Evolutionary conservation across 805 yeast genomes (phyloP), one percentile per base, ranked within the genome.

Genomic region (Zygoascus tannicola): DNA sequence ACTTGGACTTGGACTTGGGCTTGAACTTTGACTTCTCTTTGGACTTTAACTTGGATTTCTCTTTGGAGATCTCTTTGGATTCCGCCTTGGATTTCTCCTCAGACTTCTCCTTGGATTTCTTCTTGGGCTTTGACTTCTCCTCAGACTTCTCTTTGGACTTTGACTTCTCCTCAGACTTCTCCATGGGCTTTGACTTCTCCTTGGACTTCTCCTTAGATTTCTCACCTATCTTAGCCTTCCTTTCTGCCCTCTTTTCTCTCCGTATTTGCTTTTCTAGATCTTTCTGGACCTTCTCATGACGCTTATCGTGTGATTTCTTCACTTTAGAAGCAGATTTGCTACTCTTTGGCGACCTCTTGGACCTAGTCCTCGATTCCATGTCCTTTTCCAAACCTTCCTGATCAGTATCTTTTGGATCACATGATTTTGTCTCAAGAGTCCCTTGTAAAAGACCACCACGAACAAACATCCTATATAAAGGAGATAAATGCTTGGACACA

Each of bases 371-470:
- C n/a, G 22, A 15, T 35, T 35, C 66, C 59, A 60, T 10, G 62
- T 63, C 53, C 60, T 66, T 44, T 62, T 57, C 35, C 44, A 34
- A 30, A 47, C 46, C 37, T 47, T 50, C 41, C 30, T 26, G 10
- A 8, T 26, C 30, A 26, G 51, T 51, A 15, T 52, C 47, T 35
- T 52, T 51, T 40, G 51, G 46, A 28, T 43, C 12, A 8, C 12
- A 26, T 21, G 44, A 45, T 36, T 16, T 35, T 18, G 19, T 48
- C 42, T 38, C 46, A 34, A 16, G 46, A 40, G 38, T 44, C 1
- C 97, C 97, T 34, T 74, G 72, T 45, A 90, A 63, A 1, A 92
- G 82, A 52, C 83, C 90, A 0, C 97, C 98, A 52, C 75, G 73
- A 1, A 87, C 94, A 68, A 90, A 90, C 85, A 81, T 78, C 47